Evolutionary conservation across 1,284 basidiomycete species (phyloP).

Genomic region (Amylostereum areolatum): DNA sequence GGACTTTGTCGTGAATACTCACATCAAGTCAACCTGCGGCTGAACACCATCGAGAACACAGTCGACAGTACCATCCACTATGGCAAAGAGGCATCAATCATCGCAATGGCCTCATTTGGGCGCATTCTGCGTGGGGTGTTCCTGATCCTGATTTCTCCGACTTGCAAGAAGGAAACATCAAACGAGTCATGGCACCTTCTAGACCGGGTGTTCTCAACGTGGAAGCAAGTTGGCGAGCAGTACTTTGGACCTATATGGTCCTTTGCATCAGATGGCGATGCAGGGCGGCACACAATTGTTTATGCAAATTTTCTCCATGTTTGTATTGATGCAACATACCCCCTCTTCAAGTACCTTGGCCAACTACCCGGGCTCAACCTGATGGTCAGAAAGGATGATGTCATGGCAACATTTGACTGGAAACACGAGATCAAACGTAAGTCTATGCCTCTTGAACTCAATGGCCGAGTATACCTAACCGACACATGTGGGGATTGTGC

Average conservation of each 20-base stretch:
- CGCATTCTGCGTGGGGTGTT: constrained; percentile 1
- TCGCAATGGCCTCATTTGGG: constrained; percentile 9
- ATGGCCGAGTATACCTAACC: not conserved
- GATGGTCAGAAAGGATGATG: constrained; percentile 8
- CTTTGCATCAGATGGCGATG: too few species aligned
- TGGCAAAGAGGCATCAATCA: constrained; percentile 13
- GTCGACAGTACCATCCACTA: constrained; percentile 6
- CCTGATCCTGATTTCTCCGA: constrained; percentile 11
- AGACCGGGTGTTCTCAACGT: too few species aligned
- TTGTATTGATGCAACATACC: too few species aligned
- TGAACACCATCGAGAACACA: constrained; percentile 4
- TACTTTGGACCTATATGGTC: too few species aligned
- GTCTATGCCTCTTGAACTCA: too few species aligned
- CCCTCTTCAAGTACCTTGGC: too few species aligned
- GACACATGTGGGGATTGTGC: too few species aligned
- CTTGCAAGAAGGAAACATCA: constrained; percentile 10
- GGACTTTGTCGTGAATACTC: constrained; percentile 18
- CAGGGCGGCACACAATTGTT: too few species aligned
- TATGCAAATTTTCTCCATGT: too few species aligned
- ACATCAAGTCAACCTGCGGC: constrained; percentile 1
- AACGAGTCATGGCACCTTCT: not conserved
- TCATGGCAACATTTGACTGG: constrained; percentile 17
- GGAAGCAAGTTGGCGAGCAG: too few species aligned
- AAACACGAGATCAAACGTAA: constrained; percentile 20
- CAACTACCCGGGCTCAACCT: constrained; percentile 16